phyloP scores from a whole-genome alignment of 2,329 filamentous ascomycete species.

The Beauveria sp. region DNA sequence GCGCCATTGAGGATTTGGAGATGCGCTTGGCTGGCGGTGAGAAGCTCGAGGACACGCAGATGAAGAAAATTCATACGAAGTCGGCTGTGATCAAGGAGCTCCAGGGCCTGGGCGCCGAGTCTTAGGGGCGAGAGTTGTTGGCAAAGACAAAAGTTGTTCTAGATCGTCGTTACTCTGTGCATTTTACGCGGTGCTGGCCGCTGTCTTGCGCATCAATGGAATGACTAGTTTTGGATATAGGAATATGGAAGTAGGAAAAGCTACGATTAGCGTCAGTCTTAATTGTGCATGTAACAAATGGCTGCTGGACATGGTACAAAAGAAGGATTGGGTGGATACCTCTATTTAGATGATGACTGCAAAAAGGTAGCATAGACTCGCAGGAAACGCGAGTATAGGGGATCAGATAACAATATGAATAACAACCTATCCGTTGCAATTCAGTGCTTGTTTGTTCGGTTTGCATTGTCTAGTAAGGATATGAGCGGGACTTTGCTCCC shows the following conservation, averaged over 20 bases:
- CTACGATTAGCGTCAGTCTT: neutral
- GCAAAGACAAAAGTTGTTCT: neutral
- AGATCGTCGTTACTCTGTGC: neutral
- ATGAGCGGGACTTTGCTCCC: too few species aligned
- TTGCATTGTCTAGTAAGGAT: too few species aligned
- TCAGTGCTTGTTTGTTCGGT: neutral
- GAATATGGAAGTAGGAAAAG: neutral
- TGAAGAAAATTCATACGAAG: conserved; percentile 97
- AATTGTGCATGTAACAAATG: neutral
- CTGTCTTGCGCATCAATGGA: neutral
- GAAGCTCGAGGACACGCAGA: conserved; percentile 95
- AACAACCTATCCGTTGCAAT: neutral
- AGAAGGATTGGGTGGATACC: neutral
- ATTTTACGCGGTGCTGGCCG: neutral
- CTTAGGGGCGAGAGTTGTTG: neutral
- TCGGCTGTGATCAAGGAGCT: conserved; percentile 76
- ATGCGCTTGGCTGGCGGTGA: conserved; percentile 92
- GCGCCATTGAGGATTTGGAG: conserved; percentile 95
- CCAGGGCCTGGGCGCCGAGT: conserved; percentile 42
- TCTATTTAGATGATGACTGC: conserved; percentile 6
- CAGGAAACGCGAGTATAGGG: conserved; percentile 11
- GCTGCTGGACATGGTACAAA: neutral
- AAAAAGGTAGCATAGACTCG: conserved; percentile 12
- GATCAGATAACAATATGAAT: conserved; percentile 3
- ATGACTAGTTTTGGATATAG: conserved; percentile 7